Conservation (phyloP, 225 moss, liverwort and hornwort species). For the Pseudoscleropodium purum region DNA sequence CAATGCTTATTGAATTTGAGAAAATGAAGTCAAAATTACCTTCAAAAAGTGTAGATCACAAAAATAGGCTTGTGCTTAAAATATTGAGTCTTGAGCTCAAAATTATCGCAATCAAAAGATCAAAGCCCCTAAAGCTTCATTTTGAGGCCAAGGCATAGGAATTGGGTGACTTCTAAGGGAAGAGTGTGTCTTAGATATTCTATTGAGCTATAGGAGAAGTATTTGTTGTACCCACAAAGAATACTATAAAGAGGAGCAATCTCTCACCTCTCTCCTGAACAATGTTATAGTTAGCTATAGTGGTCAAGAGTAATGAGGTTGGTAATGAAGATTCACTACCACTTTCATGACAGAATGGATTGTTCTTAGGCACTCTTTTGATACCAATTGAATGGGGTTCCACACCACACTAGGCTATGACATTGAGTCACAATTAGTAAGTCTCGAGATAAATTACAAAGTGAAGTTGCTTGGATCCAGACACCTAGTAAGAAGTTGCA, state of each 20-base stretch:
- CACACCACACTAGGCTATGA: rapidly evolving
- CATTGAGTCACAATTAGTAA: not conserved
- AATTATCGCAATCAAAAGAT: too few species aligned
- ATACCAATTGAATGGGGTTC: not conserved
- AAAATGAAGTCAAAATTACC: too few species aligned
- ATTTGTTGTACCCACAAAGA: rapidly evolving
- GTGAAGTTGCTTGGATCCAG: not conserved
- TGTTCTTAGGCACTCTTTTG: not conserved
- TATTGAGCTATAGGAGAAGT: too few species aligned
- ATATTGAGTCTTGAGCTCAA: too few species aligned
- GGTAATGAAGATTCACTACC: not conserved
- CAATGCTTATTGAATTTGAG: too few species aligned
- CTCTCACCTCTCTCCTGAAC: too few species aligned
- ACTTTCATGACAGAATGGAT: not conserved
- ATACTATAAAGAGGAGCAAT: too few species aligned
- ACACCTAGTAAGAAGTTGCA: rapidly evolving
- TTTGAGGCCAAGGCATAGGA: not conserved
- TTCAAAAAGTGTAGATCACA: too few species aligned
- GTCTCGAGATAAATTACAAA: not conserved
- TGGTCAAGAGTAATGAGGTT: not conserved
- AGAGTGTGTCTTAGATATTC: not conserved
- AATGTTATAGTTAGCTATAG: too few species aligned
- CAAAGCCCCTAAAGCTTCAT: rapidly evolving
- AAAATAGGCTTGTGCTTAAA: too few species aligned
- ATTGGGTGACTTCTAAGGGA: rapidly evolving